Percentiles rank a stretch among this genome's conserved stretches.
These are phyloP conservation scores for Ustilago xerochloae DNA, from an alignment of 1,284 basidiomycete species.

Conservation along the genomic window DNA sequence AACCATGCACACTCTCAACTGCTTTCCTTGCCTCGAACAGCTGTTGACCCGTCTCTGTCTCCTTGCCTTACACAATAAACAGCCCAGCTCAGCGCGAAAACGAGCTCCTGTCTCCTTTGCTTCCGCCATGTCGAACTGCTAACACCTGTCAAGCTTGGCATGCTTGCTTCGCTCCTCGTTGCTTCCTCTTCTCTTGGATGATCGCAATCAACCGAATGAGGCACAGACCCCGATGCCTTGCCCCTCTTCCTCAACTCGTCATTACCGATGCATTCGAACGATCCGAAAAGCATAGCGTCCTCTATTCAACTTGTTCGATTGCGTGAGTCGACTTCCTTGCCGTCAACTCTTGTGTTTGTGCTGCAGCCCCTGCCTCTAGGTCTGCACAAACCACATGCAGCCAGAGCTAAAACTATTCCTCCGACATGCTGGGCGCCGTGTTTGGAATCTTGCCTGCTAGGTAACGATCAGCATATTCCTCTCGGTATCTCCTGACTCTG, in stretches of 20 bases:
- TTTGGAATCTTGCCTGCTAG: neutral
- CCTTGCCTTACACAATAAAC: neutral
- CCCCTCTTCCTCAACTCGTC: neutral
- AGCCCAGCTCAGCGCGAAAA: neutral
- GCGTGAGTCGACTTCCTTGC: neutral
- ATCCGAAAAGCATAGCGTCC: neutral
- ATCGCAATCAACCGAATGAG: too few relatives aligned
- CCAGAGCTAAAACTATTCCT: slow-evolving; percentile 18
- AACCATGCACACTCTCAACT: slow-evolving; percentile 5
- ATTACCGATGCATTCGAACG: slow-evolving; percentile 14
- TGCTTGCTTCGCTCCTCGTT: neutral
- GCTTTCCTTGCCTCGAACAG: neutral
- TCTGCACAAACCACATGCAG: slow-evolving; percentile 11
- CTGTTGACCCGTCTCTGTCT: neutral
- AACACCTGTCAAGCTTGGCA: slow-evolving; percentile 18
- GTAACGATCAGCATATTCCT: neutral
- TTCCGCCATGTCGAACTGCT: too few relatives aligned
- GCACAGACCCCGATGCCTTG: too few relatives aligned
- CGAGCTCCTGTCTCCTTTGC: neutral
- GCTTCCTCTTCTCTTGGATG: neutral
- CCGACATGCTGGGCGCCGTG: slow-evolving; percentile 13
- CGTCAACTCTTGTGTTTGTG: slow-evolving; percentile 5
- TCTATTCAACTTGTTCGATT: too few relatives aligned
- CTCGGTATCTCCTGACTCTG: neutral
- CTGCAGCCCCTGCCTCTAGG: neutral